Conservation (phyloP, 2,329 filamentous ascomycete species). For the Dendrostoma leiphaemia region DNA sequence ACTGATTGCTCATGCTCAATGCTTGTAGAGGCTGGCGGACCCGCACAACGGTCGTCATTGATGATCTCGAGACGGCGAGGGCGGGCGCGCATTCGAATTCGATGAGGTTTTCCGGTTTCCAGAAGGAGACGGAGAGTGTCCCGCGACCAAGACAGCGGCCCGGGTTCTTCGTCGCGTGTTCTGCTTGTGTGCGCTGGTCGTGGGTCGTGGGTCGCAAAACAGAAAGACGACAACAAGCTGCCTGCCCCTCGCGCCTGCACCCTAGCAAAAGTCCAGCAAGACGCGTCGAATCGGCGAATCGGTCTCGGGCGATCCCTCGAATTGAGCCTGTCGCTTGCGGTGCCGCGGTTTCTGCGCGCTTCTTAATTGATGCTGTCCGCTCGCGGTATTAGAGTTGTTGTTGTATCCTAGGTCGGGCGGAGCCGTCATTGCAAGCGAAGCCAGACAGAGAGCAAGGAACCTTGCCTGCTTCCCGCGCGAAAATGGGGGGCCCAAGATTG, state of each 20-base stretch:
- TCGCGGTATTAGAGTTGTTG: conserved; percentile 10
- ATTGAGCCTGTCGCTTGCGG: conserved; percentile 1
- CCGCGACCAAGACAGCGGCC: background rate
- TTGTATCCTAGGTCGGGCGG: background rate
- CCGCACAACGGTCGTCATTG: conserved; percentile 70
- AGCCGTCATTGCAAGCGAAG: background rate
- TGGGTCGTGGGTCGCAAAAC: background rate
- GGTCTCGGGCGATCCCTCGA: background rate
- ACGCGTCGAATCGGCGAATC: conserved; percentile 15
- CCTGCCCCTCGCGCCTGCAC: conserved; percentile 15
- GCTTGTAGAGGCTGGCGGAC: conserved; percentile 63
- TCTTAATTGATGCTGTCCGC: conserved; percentile 17
- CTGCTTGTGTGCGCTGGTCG: too few species aligned
- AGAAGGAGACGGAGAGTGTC: background rate
- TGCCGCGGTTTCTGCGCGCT: conserved; percentile 12
- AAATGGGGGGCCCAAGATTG: conserved; percentile 8
- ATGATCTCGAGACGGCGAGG: conserved; percentile 37
- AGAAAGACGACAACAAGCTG: background rate
- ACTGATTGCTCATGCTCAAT: conserved; percentile 66
- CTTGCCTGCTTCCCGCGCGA: conserved; percentile 11
- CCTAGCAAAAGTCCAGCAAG: background rate
- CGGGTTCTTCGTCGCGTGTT: conserved; percentile 7
- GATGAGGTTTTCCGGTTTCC: background rate
- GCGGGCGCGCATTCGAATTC: conserved; percentile 10
- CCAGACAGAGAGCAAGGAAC: background rate